A percentile compares a stretch with the other conserved stretches of the same genome.
Conservation (phyloP, 2,329 filamentous ascomycete genomes). For the Ceratocystiopsis brevicomis region DNA sequence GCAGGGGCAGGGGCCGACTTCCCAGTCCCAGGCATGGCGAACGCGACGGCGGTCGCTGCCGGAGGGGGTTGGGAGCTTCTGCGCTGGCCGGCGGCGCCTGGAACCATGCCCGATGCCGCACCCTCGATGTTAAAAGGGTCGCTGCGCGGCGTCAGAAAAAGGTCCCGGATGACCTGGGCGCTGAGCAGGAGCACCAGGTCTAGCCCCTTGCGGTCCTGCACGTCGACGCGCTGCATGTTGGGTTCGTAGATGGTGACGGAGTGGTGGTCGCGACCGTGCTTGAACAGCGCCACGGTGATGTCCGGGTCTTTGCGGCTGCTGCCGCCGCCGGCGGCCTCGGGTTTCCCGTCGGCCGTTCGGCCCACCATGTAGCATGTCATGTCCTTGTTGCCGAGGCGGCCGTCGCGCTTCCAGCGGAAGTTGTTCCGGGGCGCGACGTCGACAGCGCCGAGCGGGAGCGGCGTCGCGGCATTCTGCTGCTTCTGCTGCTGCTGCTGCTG, state of each 20-base stretch:
- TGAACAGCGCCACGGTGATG: slow-evolving; percentile 82
- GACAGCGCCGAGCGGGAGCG: slow-evolving; percentile 14
- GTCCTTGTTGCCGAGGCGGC: slow-evolving; percentile 59
- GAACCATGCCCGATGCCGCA: slow-evolving; percentile 11
- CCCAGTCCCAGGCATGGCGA: not conserved
- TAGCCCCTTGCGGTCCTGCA: slow-evolving; percentile 84
- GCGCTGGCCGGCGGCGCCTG: slow-evolving; percentile 9
- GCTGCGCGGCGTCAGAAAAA: slow-evolving; percentile 43
- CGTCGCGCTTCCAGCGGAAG: slow-evolving; percentile 81
- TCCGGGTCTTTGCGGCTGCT: slow-evolving; percentile 83
- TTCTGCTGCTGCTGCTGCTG: slow-evolving; percentile 28
- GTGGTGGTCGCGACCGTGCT: slow-evolving; percentile 40
- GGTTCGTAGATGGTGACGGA: slow-evolving; percentile 76
- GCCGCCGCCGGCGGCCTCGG: slow-evolving; percentile 41
- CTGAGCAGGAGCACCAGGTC: slow-evolving; percentile 59
- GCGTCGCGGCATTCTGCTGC: slow-evolving; percentile 23
- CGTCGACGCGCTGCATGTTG: slow-evolving; percentile 73
- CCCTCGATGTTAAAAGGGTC: slow-evolving; percentile 63
- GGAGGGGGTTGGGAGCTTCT: slow-evolving; percentile 23
- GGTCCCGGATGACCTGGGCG: slow-evolving; percentile 44
- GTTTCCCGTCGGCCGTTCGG: too few relatives aligned
- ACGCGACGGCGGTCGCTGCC: slow-evolving; percentile 8
- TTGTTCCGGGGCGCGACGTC: slow-evolving; percentile 52
- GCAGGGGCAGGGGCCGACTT: not conserved
- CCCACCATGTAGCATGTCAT: slow-evolving; percentile 78